Evolutionary conservation across 2,329 filamentous ascomycete species (phyloP).

Genomic region (Stachybotrys chlorohalonatus): DNA sequence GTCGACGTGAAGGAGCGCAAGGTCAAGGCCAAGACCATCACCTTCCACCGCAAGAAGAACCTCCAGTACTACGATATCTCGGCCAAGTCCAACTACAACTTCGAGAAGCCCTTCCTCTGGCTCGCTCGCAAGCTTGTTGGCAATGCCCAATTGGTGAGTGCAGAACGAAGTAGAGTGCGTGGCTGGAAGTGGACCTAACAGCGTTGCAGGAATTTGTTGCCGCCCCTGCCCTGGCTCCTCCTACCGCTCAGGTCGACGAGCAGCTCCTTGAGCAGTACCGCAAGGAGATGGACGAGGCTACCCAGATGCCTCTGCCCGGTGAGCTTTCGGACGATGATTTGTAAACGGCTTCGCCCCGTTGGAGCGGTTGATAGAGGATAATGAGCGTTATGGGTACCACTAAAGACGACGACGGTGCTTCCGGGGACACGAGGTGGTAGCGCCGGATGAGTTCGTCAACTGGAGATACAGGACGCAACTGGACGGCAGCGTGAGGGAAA

Average conservation of each 20-base stretch:
- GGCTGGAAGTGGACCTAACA: neutral
- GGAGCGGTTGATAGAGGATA: neutral
- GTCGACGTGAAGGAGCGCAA: slow-evolving; percentile 99
- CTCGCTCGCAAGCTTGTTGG: slow-evolving; percentile 96
- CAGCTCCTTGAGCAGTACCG: slow-evolving; percentile 72
- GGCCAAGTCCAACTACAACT: slow-evolving; percentile 99
- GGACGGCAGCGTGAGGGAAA: slow-evolving; percentile 20
- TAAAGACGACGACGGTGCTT: neutral
- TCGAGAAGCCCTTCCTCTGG: slow-evolving; percentile 99
- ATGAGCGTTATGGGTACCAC: neutral
- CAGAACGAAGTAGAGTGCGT: neutral
- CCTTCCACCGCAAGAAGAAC: slow-evolving; percentile 99
- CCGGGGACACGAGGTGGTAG: neutral
- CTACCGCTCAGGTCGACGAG: slow-evolving; percentile 83
- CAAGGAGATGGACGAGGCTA: slow-evolving; percentile 79
- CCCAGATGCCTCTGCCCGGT: slow-evolving; percentile 78
- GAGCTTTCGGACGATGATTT: slow-evolving; percentile 76
- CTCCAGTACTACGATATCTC: slow-evolving; percentile 99
- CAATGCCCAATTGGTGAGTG: slow-evolving; percentile 49
- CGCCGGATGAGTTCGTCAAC: neutral
- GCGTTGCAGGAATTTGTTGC: slow-evolving; percentile 80
- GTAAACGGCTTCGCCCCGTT: slow-evolving; percentile 29
- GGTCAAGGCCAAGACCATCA: slow-evolving; percentile 99
- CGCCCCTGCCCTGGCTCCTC: slow-evolving; percentile 86
- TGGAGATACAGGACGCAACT: neutral